These are phyloP conservation scores for Cyberlindnera galapagoensis DNA, from an alignment of 805 yeast genomes.

Conservation along the genomic window DNA sequence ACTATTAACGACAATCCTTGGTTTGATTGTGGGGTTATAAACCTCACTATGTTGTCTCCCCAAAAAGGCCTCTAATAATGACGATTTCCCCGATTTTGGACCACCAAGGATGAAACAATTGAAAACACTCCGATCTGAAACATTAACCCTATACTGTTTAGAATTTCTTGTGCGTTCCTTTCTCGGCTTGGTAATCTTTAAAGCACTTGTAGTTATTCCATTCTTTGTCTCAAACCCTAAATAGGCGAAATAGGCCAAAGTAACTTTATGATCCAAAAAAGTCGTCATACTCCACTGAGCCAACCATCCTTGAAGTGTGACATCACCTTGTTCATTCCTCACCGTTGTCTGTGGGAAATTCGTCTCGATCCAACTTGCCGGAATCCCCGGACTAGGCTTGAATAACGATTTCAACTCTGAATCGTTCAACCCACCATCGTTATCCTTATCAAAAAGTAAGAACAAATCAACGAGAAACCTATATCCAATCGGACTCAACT, in stretches of 20 bases:
- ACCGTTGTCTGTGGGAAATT: constrained; percentile 86
- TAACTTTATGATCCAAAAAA: constrained; percentile 72
- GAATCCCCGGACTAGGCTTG: constrained; percentile 90
- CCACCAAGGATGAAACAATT: constrained; percentile 87
- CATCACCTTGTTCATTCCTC: constrained; percentile 81
- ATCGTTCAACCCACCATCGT: constrained; percentile 90
- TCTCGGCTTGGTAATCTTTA: constrained; percentile 79
- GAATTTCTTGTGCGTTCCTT: constrained; percentile 61
- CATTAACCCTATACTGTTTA: constrained; percentile 58
- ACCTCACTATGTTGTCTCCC: constrained; percentile 63
- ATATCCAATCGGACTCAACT: constrained; percentile 87
- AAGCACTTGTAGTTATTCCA: constrained; percentile 37
- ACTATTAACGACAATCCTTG: constrained; percentile 81
- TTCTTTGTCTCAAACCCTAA: constrained; percentile 64
- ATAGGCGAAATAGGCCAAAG: constrained; percentile 83
- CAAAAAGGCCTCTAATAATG: constrained; percentile 75
- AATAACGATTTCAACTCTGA: constrained; percentile 64
- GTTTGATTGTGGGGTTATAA: constrained; percentile 77
- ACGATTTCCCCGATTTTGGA: constrained; percentile 80
- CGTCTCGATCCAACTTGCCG: constrained; percentile 76
- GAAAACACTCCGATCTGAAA: constrained; percentile 82
- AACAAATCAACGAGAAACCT: constrained; percentile 87
- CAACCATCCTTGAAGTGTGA: constrained; percentile 95
- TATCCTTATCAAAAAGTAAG: constrained; percentile 83
- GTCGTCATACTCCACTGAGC: constrained; percentile 99